Evolutionary conservation across 2,329 filamentous ascomycete species (phyloP), one percentile per base, ranked within the genome.

Genomic region (Calonectria honghensis): DNA sequence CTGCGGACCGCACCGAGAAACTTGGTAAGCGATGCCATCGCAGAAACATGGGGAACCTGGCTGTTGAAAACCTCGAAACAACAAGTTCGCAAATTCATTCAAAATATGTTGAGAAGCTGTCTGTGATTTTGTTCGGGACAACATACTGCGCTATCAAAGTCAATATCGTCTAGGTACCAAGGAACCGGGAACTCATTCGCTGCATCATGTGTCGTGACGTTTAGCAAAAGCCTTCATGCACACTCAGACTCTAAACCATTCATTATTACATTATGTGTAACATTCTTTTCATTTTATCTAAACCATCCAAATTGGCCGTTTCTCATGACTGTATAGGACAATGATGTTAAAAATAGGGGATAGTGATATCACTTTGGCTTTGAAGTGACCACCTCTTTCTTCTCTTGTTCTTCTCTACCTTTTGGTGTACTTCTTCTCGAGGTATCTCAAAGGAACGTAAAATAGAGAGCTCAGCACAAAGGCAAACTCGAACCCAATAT

Each of bases 401-500:
- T 39, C 18, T 39, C 9, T 35, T 67, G 24, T 37, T 29, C 7
- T 45, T 27, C 3, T 37, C 31, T 70, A 83, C 54, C 81, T 74
- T 24, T 79, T 81, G 16, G 79, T 79, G 35, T 82, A 54, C 61
- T 82, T 84, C 74, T 84, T 87, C 82, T 91, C 89, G 0, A 86
- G 65, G 79, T 84, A 86, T 9, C 89, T 83, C 16, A 91, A 81
- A 4, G 88, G 88, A 2, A 89, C 65, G 70, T 90, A 91, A 32
- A 86, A 81, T 39, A 90, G 14, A 1, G 82, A 86, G 16, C 88
- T 89, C 71, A 90, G 80, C 35, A 87, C 86, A 79, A 93, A 89
- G 0, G 91, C 91, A 81, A 92, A 84, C 85, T 94, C 92, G 72
- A 94, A 93, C 0, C 92, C 92, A 81, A 94, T 90, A 76, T 94